Conservation (phyloP, 176 grass and related monocot species). For the Eragrostis curvula region DNA sequence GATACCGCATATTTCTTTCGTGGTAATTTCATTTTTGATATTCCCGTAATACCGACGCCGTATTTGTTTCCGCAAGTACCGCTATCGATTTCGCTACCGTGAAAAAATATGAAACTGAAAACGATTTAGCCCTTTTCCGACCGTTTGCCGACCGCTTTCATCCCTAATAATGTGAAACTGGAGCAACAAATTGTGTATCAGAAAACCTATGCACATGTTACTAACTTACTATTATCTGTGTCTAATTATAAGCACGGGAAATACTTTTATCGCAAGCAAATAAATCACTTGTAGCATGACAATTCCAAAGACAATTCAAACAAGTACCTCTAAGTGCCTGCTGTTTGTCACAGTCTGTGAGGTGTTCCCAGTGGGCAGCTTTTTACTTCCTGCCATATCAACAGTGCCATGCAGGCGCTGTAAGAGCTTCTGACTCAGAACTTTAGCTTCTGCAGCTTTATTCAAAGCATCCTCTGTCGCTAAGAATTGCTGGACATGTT, state of each 20-base stretch:
- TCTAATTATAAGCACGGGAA: slow-evolving; percentile 30
- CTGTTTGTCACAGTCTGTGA: slow-evolving; percentile 75
- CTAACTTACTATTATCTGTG: slow-evolving; percentile 9
- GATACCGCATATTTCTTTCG: too few species aligned
- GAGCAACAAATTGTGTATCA: slow-evolving; percentile 14
- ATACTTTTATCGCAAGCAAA: not conserved
- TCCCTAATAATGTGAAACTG: slow-evolving; percentile 15
- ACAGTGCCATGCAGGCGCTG: slow-evolving; percentile 74
- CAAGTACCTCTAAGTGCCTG: slow-evolving; percentile 77
- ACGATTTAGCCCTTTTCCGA: too few species aligned
- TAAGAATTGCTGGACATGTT: slow-evolving; percentile 98
- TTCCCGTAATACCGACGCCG: too few species aligned
- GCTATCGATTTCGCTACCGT: too few species aligned
- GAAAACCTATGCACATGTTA: slow-evolving; percentile 21
- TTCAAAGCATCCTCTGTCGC: slow-evolving; percentile 99
- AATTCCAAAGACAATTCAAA: slow-evolving; percentile 1
- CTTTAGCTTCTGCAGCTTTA: slow-evolving; percentile 97
- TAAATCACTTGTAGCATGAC: slow-evolving; percentile 14
- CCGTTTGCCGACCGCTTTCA: too few species aligned
- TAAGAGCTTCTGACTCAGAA: slow-evolving; percentile 87
- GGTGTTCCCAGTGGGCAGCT: slow-evolving; percentile 60
- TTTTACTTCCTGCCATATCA: slow-evolving; percentile 66
- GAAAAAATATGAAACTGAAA: too few species aligned
- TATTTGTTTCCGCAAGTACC: too few species aligned
- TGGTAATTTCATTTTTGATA: too few species aligned